phyloP scores from a whole-genome alignment of 148 eudicot species.

The Rhododendron ovatum region DNA sequence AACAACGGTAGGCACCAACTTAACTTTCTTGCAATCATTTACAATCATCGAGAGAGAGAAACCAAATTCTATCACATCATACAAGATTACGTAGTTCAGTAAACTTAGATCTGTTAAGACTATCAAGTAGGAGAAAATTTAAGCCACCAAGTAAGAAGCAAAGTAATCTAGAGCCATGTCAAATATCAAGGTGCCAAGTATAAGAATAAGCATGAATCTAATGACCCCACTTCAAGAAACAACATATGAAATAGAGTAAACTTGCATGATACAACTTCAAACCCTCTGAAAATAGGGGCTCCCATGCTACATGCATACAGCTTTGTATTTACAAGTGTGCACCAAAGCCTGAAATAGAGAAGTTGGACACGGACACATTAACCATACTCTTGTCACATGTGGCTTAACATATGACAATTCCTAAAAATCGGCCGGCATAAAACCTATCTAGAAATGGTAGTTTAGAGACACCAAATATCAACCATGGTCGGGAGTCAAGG shows the following conservation, averaged over 20 bases:
- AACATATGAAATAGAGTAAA: background rate
- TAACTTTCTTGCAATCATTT: background rate
- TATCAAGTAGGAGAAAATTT: background rate
- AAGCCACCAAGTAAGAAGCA: background rate
- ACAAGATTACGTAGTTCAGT: background rate
- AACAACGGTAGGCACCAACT: background rate
- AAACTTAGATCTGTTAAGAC: background rate
- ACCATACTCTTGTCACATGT: background rate
- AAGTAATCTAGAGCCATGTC: background rate
- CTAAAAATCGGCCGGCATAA: background rate
- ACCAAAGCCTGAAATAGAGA: background rate
- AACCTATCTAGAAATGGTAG: background rate
- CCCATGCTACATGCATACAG: background rate
- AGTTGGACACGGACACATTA: background rate
- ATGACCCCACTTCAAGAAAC: background rate
- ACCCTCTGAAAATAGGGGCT: background rate
- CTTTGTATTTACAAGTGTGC: background rate
- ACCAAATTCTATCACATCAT: background rate
- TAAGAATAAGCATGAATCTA: background rate
- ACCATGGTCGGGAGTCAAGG: background rate
- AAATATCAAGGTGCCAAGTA: background rate
- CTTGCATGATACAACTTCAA: background rate
- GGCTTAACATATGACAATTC: background rate
- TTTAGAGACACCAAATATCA: background rate
- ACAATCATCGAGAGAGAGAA: background rate